Conservation (phyloP, 805 yeast genomes). For the Yamadazyma nakazawae region DNA sequence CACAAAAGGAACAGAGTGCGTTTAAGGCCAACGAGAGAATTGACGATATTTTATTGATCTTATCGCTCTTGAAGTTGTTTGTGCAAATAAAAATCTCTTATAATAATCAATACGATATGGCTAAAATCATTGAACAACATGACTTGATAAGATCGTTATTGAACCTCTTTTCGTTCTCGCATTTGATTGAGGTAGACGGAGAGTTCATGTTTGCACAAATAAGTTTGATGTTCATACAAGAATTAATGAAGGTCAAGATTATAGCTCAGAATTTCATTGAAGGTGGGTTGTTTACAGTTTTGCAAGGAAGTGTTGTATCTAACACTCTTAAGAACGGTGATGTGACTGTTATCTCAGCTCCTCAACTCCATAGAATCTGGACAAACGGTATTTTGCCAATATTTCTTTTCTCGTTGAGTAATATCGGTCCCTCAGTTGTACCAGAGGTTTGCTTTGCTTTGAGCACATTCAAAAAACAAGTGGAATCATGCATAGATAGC, state of each 20-base stretch:
- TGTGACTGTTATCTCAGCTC: slow-evolving; percentile 47
- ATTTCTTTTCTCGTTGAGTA: slow-evolving; percentile 54
- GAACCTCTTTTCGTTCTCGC: slow-evolving; percentile 66
- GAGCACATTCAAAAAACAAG: slow-evolving; percentile 61
- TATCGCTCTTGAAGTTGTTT: slow-evolving; percentile 62
- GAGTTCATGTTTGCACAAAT: slow-evolving; percentile 74
- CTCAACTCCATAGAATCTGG: slow-evolving; percentile 77
- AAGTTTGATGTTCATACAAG: slow-evolving; percentile 63
- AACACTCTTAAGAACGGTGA: slow-evolving; percentile 63
- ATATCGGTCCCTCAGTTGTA: slow-evolving; percentile 59
- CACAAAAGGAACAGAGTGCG: slow-evolving; percentile 29
- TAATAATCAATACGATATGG: slow-evolving; percentile 47
- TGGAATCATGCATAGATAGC: slow-evolving; percentile 55
- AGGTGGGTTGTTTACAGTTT: slow-evolving; percentile 59
- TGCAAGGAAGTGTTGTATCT: slow-evolving; percentile 75
- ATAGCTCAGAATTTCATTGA: slow-evolving; percentile 66
- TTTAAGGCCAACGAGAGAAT: slow-evolving; percentile 45
- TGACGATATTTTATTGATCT: slow-evolving; percentile 62
- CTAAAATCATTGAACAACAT: slow-evolving; percentile 49
- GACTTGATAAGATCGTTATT: slow-evolving; percentile 63
- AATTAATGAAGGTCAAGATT: slow-evolving; percentile 55
- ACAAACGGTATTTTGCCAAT: slow-evolving; percentile 76
- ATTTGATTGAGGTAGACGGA: slow-evolving; percentile 53
- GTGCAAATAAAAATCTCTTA: slow-evolving; percentile 47
- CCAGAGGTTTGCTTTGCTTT: slow-evolving; percentile 67